These are phyloP conservation scores for Raphanus hybrid DNA, from an alignment of 441 rosid genomes.

Conservation along the genomic window DNA sequence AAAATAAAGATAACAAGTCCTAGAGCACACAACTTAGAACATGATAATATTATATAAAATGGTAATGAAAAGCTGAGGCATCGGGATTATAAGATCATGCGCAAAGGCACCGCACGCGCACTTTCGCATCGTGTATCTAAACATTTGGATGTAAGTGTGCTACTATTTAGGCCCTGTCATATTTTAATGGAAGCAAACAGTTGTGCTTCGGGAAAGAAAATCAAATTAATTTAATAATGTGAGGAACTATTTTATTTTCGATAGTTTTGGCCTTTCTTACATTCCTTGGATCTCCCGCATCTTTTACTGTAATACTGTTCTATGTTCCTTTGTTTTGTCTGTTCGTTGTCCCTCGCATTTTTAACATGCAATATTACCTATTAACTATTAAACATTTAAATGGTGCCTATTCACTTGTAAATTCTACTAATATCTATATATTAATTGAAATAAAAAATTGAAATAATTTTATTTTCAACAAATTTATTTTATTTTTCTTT, in stretches of 20 bases:
- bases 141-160: slow-evolving; percentile 25
- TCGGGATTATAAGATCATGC: slow-evolving; percentile 39
- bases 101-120: slow-evolving; percentile 39
- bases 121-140: slow-evolving; percentile 26
- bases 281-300: slow-evolving; percentile 39
- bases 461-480: too few relatives aligned
- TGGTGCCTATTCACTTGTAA: not conserved
- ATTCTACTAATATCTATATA: not conserved
- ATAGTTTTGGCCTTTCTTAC: slow-evolving; percentile 18
- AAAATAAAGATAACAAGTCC: slow-evolving; percentile 21
- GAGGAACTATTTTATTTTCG: slow-evolving; percentile 1
- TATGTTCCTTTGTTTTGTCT: not conserved
- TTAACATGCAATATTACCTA: too few relatives aligned
- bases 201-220: slow-evolving; percentile 38
- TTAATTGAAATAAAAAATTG: too few relatives aligned
- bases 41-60: not conserved
- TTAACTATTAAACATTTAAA: not conserved
- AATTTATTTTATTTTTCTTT: too few relatives aligned
- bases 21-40: slow-evolving; percentile 3
- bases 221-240: not conserved
- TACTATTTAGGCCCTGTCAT: slow-evolving; percentile 32
- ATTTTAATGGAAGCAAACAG: slow-evolving; percentile 28
- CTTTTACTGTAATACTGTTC: slow-evolving; percentile 13
- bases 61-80: slow-evolving; percentile 27
- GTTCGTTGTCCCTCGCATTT: not conserved